Evolutionary conservation across 306 rosid species (phyloP), one percentile per base, ranked within the genome.

Genomic region (Begonia fuchsioides): DNA sequence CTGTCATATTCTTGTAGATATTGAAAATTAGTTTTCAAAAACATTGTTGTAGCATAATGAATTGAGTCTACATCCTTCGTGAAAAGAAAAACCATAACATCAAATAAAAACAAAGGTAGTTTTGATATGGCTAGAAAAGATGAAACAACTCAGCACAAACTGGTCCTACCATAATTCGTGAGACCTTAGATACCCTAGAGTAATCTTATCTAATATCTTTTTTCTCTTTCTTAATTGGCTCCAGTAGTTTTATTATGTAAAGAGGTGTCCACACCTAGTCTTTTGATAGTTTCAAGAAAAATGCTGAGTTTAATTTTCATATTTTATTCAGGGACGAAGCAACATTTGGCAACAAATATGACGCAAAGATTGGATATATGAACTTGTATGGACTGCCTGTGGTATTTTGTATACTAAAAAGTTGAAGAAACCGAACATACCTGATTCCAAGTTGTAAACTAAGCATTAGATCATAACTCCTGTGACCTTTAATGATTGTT

Each of bases 361-460:
- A 13, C 35, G 20, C 41, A 59, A 26, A 26, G 50, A 43, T 11
- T 39, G 32, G 13, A 46, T 44, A 49, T 26, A 53, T 53, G 58
- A 72, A 35, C 56, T 17, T 52, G 6, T 26, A 26, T 7, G 6
- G 5, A 26, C 32, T 0, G 44, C 38, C 44, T 45, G 56, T 18
- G 57, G 41, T 39, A 16, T 39, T 12, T 3, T 14, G 16, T 20
- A 50, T 17, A 62, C 19, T 44, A 59, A 61, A 26, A 26, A 3
- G n/a, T 26, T 26, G 55, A 49, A 55, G 54, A 59, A 60, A 32
- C 49, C 49, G 53, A 47, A 41, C 52, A 45, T 69, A 90, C 98
- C 98, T 85, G 75, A 90, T 90, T 77, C 98, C 98, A 13, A 90
- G 95, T 76, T 90, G 98, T 79, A 90, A 72, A 73, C 98, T 82